Conservation (phyloP, 2,329 filamentous ascomycete genomes). For the Epichloe baconii region DNA sequence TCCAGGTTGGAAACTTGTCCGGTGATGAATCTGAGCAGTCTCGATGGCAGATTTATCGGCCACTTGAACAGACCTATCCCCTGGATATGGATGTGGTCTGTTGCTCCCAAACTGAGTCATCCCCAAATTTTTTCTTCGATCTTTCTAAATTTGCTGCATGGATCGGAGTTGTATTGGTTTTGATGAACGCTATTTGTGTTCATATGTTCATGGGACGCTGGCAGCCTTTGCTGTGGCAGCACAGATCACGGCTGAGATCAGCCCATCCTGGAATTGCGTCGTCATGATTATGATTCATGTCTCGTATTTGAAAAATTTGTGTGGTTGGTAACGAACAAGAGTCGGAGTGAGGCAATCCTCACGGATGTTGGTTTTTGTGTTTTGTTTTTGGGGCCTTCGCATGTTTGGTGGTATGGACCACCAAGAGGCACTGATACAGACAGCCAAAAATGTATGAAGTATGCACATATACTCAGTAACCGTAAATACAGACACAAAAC, state of each 20-base stretch:
- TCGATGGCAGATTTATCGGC: constrained; percentile 23
- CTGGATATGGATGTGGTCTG: constrained; percentile 26
- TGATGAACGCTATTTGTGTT: neutral
- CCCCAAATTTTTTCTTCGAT: constrained; percentile 2
- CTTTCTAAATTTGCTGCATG: constrained; percentile 8
- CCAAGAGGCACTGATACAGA: neutral
- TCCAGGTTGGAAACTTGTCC: constrained; percentile 14
- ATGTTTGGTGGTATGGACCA: neutral
- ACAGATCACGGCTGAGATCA: neutral
- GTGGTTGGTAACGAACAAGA: neutral
- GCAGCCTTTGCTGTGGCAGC: neutral
- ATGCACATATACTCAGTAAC: neutral
- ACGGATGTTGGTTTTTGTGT: constrained; percentile 4
- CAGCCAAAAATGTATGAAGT: neutral
- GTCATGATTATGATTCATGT: neutral
- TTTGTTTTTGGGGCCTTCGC: neutral
- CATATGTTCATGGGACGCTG: neutral
- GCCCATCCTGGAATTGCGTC: neutral
- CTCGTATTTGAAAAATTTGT: neutral
- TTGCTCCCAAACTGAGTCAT: constrained; percentile 11
- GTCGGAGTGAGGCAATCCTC: neutral
- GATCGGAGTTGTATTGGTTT: constrained; percentile 7
- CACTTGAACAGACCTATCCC: constrained; percentile 23
- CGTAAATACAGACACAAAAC: neutral
- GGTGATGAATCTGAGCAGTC: constrained; percentile 14